Evolutionary conservation across 1,139 yeast species (phyloP).

Genomic region (Yamadazyma taylorii): DNA sequence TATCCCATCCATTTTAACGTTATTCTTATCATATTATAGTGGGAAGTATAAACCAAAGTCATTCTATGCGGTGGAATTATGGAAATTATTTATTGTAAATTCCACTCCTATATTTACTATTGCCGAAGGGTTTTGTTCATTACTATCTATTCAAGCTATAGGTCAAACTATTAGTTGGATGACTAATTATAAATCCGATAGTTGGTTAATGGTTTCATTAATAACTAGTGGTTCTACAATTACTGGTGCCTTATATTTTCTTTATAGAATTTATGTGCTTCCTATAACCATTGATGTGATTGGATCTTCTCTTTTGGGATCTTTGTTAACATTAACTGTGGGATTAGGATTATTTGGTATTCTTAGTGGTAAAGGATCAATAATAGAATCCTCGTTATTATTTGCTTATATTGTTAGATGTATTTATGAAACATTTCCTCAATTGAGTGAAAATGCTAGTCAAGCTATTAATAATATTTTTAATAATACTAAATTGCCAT

Average conservation of each 20-base stretch:
- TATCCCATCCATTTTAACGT: conserved; percentile 76
- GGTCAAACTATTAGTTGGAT: conserved; percentile 83
- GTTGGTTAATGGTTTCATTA: conserved; percentile 78
- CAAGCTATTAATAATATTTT: conserved; percentile 38
- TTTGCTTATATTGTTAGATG: conserved; percentile 92
- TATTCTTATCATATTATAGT: conserved; percentile 58
- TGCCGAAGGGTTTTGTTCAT: conserved; percentile 89
- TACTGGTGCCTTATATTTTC: conserved; percentile 73
- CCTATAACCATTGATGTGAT: conserved; percentile 66
- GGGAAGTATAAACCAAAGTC: conserved; percentile 15
- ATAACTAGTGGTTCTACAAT: conserved; percentile 73
- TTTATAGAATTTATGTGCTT: conserved; percentile 79
- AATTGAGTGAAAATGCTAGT: conserved; percentile 57
- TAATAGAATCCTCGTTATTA: conserved; percentile 80
- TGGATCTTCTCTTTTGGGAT: conserved; percentile 83
- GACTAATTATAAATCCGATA: conserved; percentile 64
- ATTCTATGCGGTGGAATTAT: conserved; percentile 32
- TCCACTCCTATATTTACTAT: conserved; percentile 88
- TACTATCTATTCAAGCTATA: conserved; percentile 83
- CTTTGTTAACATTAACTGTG: conserved; percentile 72
- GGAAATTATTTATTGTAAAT: conserved; percentile 71
- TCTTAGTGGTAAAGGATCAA: conserved; percentile 79
- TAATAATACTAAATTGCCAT: conserved; percentile 38
- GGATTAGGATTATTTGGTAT: conserved; percentile 84
- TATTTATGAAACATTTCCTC: conserved; percentile 87